Evolutionary conservation across 352 stramenopile genomes (phyloP).

Genomic region (Phytophthora capsici): DNA sequence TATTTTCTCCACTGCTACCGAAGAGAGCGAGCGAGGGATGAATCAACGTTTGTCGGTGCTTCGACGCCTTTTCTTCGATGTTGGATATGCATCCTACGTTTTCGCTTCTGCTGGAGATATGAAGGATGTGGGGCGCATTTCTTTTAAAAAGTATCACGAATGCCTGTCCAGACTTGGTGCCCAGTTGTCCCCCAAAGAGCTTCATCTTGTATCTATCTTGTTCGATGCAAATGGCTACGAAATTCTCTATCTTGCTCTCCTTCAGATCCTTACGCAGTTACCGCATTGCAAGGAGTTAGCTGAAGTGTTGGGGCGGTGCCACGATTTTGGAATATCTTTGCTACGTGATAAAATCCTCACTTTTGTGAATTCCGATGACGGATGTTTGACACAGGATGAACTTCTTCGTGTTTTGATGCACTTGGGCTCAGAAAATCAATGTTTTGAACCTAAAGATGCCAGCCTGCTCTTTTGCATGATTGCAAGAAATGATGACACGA

Average conservation of each 20-base stretch:
- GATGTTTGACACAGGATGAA: slow-evolving; percentile 45
- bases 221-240: slow-evolving; percentile 57
- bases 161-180: slow-evolving; percentile 42
- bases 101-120: slow-evolving; percentile 59
- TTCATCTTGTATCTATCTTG: slow-evolving; percentile 55
- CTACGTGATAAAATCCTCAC: slow-evolving; percentile 51
- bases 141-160: slow-evolving; percentile 56
- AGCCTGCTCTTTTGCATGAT: slow-evolving; percentile 47
- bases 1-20: slow-evolving; percentile 47
- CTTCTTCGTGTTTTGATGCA: slow-evolving; percentile 52
- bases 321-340: slow-evolving; percentile 42
- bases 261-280: slow-evolving; percentile 43
- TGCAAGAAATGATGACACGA: slow-evolving; percentile 3
- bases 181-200: slow-evolving; percentile 43
- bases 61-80: slow-evolving; percentile 35
- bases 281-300: slow-evolving; percentile 28
- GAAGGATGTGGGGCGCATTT: slow-evolving; percentile 46
- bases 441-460: slow-evolving; percentile 50
- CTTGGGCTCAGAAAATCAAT: slow-evolving; percentile 19
- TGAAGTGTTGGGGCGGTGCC: slow-evolving; percentile 40
- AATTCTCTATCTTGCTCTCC: slow-evolving; percentile 58
- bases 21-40: slow-evolving; percentile 40
- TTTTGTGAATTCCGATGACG: slow-evolving; percentile 46
- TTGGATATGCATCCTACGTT: slow-evolving; percentile 38
- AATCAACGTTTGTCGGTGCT: slow-evolving; percentile 37